phyloP scores from a whole-genome alignment of 139 green algal species.

The Chlamydomonas incerta region DNA sequence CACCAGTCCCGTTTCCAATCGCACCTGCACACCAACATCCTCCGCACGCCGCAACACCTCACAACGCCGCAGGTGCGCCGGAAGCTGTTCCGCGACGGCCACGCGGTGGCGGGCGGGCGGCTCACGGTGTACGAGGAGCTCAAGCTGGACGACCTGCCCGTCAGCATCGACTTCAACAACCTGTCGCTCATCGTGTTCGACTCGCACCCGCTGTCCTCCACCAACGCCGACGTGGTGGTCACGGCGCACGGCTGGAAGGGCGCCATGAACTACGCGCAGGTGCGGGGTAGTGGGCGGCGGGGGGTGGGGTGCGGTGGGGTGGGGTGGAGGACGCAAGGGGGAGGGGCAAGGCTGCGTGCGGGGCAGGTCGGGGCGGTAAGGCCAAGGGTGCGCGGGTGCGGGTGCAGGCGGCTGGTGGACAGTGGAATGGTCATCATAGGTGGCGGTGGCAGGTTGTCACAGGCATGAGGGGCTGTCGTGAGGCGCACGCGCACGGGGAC shows the following conservation, averaged over 20 bases:
- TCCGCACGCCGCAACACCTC: no score
- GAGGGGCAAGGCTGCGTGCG: no score
- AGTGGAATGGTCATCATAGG: no score
- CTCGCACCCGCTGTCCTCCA: neutral
- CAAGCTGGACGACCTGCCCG: conserved; percentile 41
- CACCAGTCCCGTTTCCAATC: no score
- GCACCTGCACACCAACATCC: no score
- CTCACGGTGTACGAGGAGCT: conserved; percentile 38
- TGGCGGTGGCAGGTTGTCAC: no score
- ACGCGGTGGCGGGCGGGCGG: neutral
- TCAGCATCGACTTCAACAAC: conserved; percentile 36
- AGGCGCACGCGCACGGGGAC: no score
- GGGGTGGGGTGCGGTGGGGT: neutral
- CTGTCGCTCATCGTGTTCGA: conserved; percentile 33
- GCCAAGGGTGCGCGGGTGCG: no score
- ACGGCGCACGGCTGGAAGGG: conserved; percentile 37
- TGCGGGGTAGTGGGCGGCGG: neutral
- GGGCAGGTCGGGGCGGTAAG: no score
- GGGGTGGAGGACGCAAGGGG: neutral
- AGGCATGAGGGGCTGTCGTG: no score
- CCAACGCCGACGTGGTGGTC: conserved; percentile 33
- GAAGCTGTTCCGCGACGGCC: conserved; percentile 8
- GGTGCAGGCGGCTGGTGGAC: neutral
- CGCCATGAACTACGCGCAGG: conserved; percentile 17
- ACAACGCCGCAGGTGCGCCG: conserved; percentile 11